Evolutionary conservation across 768 basidiomycete genomes (phyloP).

Genomic region (Favolaschia claudopus): DNA sequence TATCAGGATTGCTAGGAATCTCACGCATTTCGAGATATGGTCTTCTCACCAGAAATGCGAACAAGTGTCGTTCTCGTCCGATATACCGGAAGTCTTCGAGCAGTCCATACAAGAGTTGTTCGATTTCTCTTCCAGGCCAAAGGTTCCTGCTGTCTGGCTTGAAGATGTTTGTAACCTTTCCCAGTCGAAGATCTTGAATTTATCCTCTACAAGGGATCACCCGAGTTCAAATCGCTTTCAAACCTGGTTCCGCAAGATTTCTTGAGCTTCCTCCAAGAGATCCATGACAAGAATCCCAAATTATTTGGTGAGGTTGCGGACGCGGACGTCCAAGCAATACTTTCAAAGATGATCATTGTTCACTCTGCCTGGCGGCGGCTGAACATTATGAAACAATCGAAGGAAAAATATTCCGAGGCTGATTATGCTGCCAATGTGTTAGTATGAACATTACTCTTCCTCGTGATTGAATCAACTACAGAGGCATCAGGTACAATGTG

Average conservation of each 20-base stretch:
- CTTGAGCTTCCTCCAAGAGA: slow-evolving; percentile 39
- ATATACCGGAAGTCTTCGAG: slow-evolving; percentile 43
- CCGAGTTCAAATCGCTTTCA: slow-evolving; percentile 33
- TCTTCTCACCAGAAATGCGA: slow-evolving; percentile 55
- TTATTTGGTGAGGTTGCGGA: slow-evolving; percentile 46
- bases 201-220: slow-evolving; percentile 30
- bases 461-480: background rate
- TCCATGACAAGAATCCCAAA: slow-evolving; percentile 38
- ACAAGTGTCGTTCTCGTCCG: slow-evolving; percentile 55
- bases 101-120: slow-evolving; percentile 45
- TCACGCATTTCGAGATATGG: slow-evolving; percentile 60
- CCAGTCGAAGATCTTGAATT: background rate
- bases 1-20: slow-evolving; percentile 56
- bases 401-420: slow-evolving; percentile 60
- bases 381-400: slow-evolving; percentile 49
- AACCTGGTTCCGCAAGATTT: slow-evolving; percentile 33
- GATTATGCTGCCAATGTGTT: slow-evolving; percentile 65
- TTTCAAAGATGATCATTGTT: slow-evolving; percentile 49
- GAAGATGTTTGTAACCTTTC: slow-evolving; percentile 40
- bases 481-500: slow-evolving; percentile 49
- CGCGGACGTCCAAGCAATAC: slow-evolving; percentile 31
- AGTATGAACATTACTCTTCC: slow-evolving; percentile 22
- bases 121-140: slow-evolving; percentile 9
- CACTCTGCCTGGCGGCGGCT: slow-evolving; percentile 55
- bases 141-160: slow-evolving; percentile 51